Conservation (phyloP, 371 early-diverging fungal species). For the Mucor saturninus region DNA sequence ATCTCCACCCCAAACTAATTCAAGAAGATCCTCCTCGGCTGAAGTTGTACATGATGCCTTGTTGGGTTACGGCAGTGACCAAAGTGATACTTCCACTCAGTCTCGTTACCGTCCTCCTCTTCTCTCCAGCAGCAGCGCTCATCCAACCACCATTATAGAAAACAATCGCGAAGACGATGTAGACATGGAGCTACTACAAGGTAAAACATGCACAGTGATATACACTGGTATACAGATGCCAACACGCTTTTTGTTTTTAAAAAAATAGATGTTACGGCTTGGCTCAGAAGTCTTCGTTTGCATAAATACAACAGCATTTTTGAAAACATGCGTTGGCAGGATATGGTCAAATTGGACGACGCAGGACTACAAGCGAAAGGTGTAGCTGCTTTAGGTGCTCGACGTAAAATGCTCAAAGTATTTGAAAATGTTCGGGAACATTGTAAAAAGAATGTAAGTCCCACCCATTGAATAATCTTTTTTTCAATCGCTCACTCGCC, state of each 20-base stretch:
- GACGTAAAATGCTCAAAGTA: slow-evolving; percentile 93
- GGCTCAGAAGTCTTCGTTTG: slow-evolving; percentile 77
- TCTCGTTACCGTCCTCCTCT: slow-evolving; percentile 7
- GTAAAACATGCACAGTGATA: slow-evolving; percentile 33
- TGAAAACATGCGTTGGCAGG: slow-evolving; percentile 85
- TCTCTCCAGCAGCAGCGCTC: not conserved
- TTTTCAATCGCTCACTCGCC: not conserved
- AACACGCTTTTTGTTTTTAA: not conserved
- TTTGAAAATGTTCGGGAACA: slow-evolving; percentile 80
- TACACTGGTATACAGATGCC: too few species aligned
- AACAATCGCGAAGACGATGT: slow-evolving; percentile 69
- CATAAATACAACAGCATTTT: slow-evolving; percentile 94
- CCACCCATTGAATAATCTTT: not conserved
- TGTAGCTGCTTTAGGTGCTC: slow-evolving; percentile 91
- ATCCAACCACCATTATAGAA: not conserved
- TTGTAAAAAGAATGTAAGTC: slow-evolving; percentile 47
- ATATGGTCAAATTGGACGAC: slow-evolving; percentile 83
- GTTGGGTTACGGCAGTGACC: slow-evolving; percentile 18
- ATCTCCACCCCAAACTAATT: slow-evolving; percentile 1
- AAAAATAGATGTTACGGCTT: slow-evolving; percentile 81
- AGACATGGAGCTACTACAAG: slow-evolving; percentile 74
- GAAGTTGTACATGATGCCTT: slow-evolving; percentile 9
- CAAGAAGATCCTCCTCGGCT: slow-evolving; percentile 33
- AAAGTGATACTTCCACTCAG: slow-evolving; percentile 22
- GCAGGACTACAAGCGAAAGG: slow-evolving; percentile 83